Evolutionary conservation across 2,329 filamentous ascomycete species (phyloP).

Genomic region (Alternaria burnsii): DNA sequence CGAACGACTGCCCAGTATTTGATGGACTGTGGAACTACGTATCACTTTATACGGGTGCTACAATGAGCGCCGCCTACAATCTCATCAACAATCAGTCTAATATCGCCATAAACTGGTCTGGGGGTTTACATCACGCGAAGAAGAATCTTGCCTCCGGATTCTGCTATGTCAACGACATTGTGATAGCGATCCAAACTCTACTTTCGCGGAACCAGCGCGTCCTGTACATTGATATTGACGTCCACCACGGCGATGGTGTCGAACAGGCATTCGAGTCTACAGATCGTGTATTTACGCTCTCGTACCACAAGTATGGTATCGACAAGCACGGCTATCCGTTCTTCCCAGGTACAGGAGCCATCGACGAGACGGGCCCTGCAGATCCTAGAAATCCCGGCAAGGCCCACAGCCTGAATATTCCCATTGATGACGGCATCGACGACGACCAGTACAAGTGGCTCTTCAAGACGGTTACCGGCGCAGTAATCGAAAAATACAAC

Average conservation of each 20-base stretch:
- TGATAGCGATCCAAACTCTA: conserved; percentile 89
- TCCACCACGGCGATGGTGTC: conserved; percentile 90
- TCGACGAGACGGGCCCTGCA: conserved; percentile 84
- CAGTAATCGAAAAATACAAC: conserved; percentile 82
- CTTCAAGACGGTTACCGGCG: conserved; percentile 81
- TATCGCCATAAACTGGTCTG: conserved; percentile 97
- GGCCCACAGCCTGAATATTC: conserved; percentile 90
- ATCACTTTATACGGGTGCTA: conserved; percentile 89
- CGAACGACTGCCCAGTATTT: conserved; percentile 90
- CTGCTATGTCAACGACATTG: conserved; percentile 99
- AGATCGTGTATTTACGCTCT: conserved; percentile 89
- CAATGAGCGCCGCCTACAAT: conserved; percentile 88
- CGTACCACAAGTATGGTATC: conserved; percentile 95
- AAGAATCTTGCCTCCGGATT: conserved; percentile 93
- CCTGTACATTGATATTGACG: conserved; percentile 93
- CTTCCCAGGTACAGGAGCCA: conserved; percentile 89
- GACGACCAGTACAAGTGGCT: conserved; percentile 88
- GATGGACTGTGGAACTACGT: conserved; percentile 96
- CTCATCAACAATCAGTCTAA: conserved; percentile 86
- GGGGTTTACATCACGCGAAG: conserved; percentile 95
- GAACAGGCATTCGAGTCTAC: conserved; percentile 92
- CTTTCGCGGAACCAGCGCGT: conserved; percentile 83
- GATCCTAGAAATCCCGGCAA: conserved; percentile 86
- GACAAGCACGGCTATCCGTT: conserved; percentile 65
- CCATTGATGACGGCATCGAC: conserved; percentile 88